Conservation (phyloP, 1,284 basidiomycete genomes). For the Fomitopsis betulina region DNA sequence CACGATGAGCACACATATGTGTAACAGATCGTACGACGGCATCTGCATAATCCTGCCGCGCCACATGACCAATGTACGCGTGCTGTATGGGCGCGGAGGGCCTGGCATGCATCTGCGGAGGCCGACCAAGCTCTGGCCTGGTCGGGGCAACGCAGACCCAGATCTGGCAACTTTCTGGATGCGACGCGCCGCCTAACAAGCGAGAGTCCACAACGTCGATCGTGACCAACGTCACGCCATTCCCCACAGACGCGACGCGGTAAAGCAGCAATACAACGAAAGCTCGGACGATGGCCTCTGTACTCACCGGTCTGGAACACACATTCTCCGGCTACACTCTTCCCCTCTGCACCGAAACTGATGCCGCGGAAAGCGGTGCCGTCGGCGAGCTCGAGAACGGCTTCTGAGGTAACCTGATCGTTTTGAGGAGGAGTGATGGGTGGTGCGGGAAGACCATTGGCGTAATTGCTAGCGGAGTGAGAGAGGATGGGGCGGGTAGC, state of each 20-base stretch:
- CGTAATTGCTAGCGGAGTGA: slow-evolving; percentile 40
- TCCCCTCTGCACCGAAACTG: slow-evolving; percentile 90
- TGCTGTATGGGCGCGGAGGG: neutral
- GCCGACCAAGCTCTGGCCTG: neutral
- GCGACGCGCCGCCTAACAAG: neutral
- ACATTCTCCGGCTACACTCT: slow-evolving; percentile 95
- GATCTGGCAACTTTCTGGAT: neutral
- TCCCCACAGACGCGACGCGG: neutral
- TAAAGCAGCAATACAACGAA: neutral
- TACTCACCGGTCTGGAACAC: slow-evolving; percentile 98
- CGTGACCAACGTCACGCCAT: neutral
- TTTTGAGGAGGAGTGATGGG: slow-evolving; percentile 44
- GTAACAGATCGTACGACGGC: neutral
- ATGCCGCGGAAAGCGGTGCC: slow-evolving; percentile 87
- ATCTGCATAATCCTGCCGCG: neutral
- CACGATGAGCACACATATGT: no score
- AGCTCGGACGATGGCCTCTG: neutral
- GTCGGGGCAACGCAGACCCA: neutral
- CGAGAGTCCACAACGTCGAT: neutral
- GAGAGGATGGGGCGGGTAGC: slow-evolving; percentile 41
- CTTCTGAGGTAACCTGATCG: slow-evolving; percentile 36
- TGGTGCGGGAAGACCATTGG: slow-evolving; percentile 41
- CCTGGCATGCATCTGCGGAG: neutral
- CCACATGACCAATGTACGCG: neutral
- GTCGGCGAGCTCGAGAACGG: slow-evolving; percentile 88